Conservation (phyloP, 768 basidiomycete species). For the Mycena epipterygia region DNA sequence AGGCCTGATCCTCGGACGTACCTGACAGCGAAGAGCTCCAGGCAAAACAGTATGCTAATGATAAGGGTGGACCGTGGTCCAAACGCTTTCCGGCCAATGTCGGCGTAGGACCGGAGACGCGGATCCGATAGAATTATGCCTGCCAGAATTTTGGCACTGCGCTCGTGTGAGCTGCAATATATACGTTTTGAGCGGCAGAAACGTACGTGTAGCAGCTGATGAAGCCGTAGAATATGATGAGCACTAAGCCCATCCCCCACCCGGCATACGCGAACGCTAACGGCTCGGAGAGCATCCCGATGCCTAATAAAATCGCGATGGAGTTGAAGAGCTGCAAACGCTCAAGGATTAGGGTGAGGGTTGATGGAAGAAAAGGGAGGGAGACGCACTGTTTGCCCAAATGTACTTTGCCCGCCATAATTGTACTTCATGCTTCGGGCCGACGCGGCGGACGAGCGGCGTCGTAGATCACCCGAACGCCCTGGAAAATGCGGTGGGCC, state of each 20-base stretch:
- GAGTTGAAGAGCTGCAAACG: slow-evolving; percentile 86
- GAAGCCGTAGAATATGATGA: slow-evolving; percentile 84
- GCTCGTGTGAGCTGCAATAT: neutral
- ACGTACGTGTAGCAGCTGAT: slow-evolving; percentile 93
- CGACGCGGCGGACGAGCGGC: slow-evolving; percentile 49
- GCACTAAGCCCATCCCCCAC: slow-evolving; percentile 84
- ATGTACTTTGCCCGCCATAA: slow-evolving; percentile 74
- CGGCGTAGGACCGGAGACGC: slow-evolving; percentile 85
- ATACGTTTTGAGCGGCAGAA: neutral
- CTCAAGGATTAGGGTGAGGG: slow-evolving; percentile 10
- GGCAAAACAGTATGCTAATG: slow-evolving; percentile 83
- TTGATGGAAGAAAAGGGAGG: neutral
- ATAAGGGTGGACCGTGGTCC: slow-evolving; percentile 77
- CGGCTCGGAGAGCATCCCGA: slow-evolving; percentile 92
- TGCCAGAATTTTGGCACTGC: slow-evolving; percentile 90
- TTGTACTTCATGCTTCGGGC: slow-evolving; percentile 36
- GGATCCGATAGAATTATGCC: slow-evolving; percentile 80
- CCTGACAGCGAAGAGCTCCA: slow-evolving; percentile 91
- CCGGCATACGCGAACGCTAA: slow-evolving; percentile 94
- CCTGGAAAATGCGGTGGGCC: neutral
- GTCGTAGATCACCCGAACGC: slow-evolving; percentile 29
- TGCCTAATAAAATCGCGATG: slow-evolving; percentile 89
- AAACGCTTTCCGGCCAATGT: slow-evolving; percentile 93
- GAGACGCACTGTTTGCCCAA: slow-evolving; percentile 75
- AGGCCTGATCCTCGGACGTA: slow-evolving; percentile 43